Percentiles rank a stretch among this genome's conserved stretches.
phyloP scores from a whole-genome alignment of 495 filamentous ascomycete genomes.

The Lindgomyces ingoldianus region DNA sequence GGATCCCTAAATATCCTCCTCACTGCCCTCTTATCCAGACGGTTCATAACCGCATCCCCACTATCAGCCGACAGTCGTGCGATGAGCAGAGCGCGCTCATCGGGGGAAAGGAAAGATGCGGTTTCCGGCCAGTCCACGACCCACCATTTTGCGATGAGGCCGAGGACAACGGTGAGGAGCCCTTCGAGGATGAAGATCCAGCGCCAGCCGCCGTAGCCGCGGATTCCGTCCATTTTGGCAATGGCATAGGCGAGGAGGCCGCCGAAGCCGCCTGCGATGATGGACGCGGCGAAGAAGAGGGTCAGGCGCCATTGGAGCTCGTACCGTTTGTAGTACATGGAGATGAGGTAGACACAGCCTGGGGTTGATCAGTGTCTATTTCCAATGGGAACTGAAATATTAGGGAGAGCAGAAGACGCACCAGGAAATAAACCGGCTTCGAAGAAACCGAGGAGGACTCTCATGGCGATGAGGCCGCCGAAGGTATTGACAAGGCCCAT shows the following conservation, averaged over 20 bases:
- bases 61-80: conserved; percentile 45
- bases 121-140: conserved; percentile 50
- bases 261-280: conserved; percentile 62
- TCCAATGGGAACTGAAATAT: too few relatives aligned
- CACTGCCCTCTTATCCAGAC: conserved; percentile 44
- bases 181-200: conserved; percentile 58
- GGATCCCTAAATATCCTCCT: conserved; percentile 40
- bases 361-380: too few relatives aligned
- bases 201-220: conserved; percentile 45
- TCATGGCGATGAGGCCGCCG: conserved; percentile 21
- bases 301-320: conserved; percentile 62
- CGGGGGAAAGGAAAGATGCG: conserved; percentile 46
- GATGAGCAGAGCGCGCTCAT: conserved; percentile 46
- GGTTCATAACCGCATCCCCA: conserved; percentile 48
- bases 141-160: conserved; percentile 46
- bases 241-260: conserved; percentile 65
- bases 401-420: too few relatives aligned
- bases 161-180: conserved; percentile 48
- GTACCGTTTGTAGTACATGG: conserved; percentile 64
- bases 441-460: conserved; percentile 37
- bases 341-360: conserved; percentile 51
- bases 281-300: conserved; percentile 59
- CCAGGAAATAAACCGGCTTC: conserved; percentile 46
- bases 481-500: conserved; percentile 40
- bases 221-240: conserved; percentile 55